Evolutionary conservation across 768 basidiomycete species (phyloP).

Genomic region (Macrolepiota dolichaula): DNA sequence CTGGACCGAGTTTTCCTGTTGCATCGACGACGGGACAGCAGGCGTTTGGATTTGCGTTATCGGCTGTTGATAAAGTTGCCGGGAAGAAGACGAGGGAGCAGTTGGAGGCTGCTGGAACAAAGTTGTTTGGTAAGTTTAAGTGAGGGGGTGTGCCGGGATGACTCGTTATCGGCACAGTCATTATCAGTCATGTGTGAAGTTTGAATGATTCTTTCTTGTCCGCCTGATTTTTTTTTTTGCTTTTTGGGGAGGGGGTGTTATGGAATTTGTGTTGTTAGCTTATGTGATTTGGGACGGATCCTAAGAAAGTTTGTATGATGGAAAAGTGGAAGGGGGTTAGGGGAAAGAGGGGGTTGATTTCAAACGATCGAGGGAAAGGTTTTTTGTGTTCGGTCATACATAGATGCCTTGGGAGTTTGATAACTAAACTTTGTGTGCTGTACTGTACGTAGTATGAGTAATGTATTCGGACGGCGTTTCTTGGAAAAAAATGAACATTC

Average conservation of each 20-base stretch:
- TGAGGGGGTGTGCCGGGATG: too few species aligned
- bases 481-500: neutral
- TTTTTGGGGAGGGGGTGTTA: neutral
- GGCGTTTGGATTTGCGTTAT: slow-evolving; percentile 40
- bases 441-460: neutral
- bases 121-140: slow-evolving; percentile 45
- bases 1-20: slow-evolving; percentile 25
- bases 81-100: slow-evolving; percentile 48
- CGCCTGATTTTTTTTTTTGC: neutral
- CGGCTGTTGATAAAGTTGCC: slow-evolving; percentile 53
- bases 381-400: neutral
- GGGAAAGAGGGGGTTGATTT: too few species aligned
- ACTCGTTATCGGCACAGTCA: neutral
- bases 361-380: too few species aligned
- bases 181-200: neutral
- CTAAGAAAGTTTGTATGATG: too few species aligned
- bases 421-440: neutral
- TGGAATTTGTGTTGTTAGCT: neutral
- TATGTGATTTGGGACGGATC: neutral
- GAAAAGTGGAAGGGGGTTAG: too few species aligned
- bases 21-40: slow-evolving; percentile 20
- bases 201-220: neutral
- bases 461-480: neutral
- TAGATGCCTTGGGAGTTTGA: neutral
- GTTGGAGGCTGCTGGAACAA: slow-evolving; percentile 47